Base-by-base conservation (phyloP, 1,284 basidiomycete species). In the Termitomyces sp. region DNA sequence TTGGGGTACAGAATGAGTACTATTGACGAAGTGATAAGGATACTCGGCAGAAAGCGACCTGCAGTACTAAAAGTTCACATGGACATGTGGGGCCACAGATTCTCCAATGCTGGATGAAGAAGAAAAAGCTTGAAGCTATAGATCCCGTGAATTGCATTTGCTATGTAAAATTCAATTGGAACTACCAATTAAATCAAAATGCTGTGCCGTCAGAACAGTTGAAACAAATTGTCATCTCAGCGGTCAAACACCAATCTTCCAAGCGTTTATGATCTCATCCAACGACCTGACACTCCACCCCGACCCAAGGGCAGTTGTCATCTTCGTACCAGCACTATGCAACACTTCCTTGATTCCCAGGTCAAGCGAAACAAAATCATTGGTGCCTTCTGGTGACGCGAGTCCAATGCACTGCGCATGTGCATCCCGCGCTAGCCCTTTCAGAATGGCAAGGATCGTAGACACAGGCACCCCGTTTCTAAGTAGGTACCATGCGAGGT, bases 381-480 rank as follows among this genome's bases (percentile, higher is more conserved):
- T 62, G 0, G 82, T 83, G 0, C 84, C 84, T 13, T 77, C 75
- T 0, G 82, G 81, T 10, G 77, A 72, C 0, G 76, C 68, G 0
- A 67, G 62, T n/a, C 70, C 70, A 21, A 76, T 58, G 61, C 82
- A 84, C 39, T 83, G 78, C 33, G 65, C 62, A 61, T 83, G 79
- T 2, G 86, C 84, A 41, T 84, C 80, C 8, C 72, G 70, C 1
- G 85, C 86, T 0, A 88, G 74, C 39, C 75, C 73, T 45, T 75
- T 77, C 52, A 90, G 70, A 7, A 85, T 73, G 3, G 75, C 71
- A 8, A 90, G 74, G 21, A 88, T 64, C 0, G 81, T 82, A 0
- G 85, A 81, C 1, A 81, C 82, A 0, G 87, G 87, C 1, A 89
- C 84, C 8, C 78, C 78, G 61, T 88, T 82, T 52, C 85, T 72